phyloP scores from a whole-genome alignment of 2,329 filamentous ascomycete species.

The Raffaelea albimanens region DNA sequence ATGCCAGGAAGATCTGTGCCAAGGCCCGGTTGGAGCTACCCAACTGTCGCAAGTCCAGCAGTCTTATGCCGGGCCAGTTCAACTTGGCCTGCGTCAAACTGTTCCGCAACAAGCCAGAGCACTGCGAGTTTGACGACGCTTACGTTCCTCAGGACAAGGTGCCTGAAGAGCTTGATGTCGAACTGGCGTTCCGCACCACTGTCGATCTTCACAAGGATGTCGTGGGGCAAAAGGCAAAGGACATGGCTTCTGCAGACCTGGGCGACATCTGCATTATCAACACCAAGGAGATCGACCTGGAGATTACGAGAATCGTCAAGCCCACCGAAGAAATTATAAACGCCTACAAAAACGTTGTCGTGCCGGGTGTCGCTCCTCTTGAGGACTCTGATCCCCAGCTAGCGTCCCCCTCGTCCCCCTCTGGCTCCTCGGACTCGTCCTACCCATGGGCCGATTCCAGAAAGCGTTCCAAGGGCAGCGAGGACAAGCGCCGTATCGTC shows the following conservation, averaged over 20 bases:
- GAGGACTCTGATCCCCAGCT: too few species aligned
- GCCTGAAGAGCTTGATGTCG: slow-evolving; percentile 31
- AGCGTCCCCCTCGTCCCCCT: neutral
- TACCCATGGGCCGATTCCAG: too few species aligned
- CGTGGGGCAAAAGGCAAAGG: slow-evolving; percentile 21
- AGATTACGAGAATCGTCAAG: slow-evolving; percentile 44
- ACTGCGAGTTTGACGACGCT: slow-evolving; percentile 17
- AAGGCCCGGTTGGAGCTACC: slow-evolving; percentile 58
- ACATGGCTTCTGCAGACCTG: slow-evolving; percentile 14
- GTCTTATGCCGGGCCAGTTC: slow-evolving; percentile 64
- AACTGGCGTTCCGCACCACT: slow-evolving; percentile 32
- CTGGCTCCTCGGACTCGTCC: too few species aligned
- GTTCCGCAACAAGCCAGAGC: slow-evolving; percentile 36
- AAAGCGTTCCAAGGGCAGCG: neutral
- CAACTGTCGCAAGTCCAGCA: slow-evolving; percentile 40
- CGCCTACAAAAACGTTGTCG: slow-evolving; percentile 22
- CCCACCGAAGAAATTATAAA: slow-evolving; percentile 31
- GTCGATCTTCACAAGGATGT: slow-evolving; percentile 28
- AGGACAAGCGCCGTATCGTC: slow-evolving; percentile 22
- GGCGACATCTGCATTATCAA: slow-evolving; percentile 29
- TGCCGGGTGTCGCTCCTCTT: too few species aligned
- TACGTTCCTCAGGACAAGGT: slow-evolving; percentile 16
- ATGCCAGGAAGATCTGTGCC: slow-evolving; percentile 58
- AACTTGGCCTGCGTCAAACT: slow-evolving; percentile 65
- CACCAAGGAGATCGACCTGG: slow-evolving; percentile 46